These are phyloP conservation scores for Plantago major DNA, from an alignment of 257 asterid genomes.

Conservation along the genomic window DNA sequence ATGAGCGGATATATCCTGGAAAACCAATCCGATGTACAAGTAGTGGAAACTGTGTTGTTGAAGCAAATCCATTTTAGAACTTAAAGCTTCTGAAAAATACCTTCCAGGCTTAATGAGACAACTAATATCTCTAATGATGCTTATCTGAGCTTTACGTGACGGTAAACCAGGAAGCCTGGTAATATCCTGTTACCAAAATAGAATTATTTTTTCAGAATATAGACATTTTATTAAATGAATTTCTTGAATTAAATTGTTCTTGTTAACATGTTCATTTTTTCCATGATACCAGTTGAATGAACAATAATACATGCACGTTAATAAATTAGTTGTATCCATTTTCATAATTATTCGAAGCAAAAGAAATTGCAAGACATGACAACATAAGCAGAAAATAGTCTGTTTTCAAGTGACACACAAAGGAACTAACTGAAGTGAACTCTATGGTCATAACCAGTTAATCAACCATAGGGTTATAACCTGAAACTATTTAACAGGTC, in stretches of 20 bases:
- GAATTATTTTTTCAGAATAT: neutral
- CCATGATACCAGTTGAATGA: neutral
- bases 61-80: neutral
- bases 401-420: no score
- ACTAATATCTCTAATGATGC: conserved; percentile 43
- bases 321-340: neutral
- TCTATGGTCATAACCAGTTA: no score
- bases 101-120: conserved; percentile 67
- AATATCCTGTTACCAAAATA: conserved; percentile 32
- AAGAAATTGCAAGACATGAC: neutral
- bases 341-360: neutral
- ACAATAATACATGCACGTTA: conserved; percentile 1
- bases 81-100: conserved; percentile 21
- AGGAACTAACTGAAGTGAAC: neutral
- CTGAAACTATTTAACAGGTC: no score
- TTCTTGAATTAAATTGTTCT: no score
- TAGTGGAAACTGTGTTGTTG: neutral
- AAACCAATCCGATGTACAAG: no score
- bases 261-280: no score
- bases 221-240: no score
- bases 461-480: no score
- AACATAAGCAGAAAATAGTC: neutral
- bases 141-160: conserved; percentile 37
- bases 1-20: neutral
- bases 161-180: conserved; percentile 49